Evolutionary conservation across 805 yeast species (phyloP), one percentile per base, ranked within the genome.

Genomic region (Wickerhamomyces chaumierensis): DNA sequence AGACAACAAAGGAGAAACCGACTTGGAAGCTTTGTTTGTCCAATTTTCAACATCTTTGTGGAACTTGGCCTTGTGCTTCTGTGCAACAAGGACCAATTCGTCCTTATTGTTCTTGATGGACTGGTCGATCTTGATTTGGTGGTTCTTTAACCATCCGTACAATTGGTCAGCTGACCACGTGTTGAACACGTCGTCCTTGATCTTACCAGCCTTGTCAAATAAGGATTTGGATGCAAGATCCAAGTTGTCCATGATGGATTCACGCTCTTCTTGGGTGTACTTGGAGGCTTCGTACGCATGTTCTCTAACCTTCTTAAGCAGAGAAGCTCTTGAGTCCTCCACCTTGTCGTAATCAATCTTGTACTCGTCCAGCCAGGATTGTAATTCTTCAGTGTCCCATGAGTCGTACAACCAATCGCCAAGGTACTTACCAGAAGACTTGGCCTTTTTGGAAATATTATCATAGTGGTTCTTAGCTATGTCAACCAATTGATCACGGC

Each of bases 81-180:
- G 43, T 2, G 70, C 74, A 15, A 57, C 18, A 12, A 55, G 42
- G 4, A 58, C 48, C 35, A 71, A 53, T 29, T 58, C 55, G 27
- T 65, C 63, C 41, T 57, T 64, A 35, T 59, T 58, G 9, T 47
- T 35, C 17, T 56, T 59, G 12, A 53, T 36, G n/a, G 57, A 51
- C 28, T 63, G 61, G 31, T 60, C 59, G 33, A 65, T 48, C 13
- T 57, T 54, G 31, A 65, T 53, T 21, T 69, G 70, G 48, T 71
- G 74, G 32, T 60, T 51, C 39, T 62, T 55, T 27, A 79, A 55
- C 74, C 82, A 78, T 42, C 68, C 69, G 47, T 65, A 60, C 42
- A 78, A 55, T 48, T 78, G 81, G 4, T 67, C 60, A 19, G 69
- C 62, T 3, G 73, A 56, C 81, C 81, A 75, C 15, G 63, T 56